A percentile compares a stretch with the other conserved stretches of the same genome.
Evolutionary conservation across 1,284 basidiomycete genomes (phyloP).

Genomic region (Takashimella koratensis): DNA sequence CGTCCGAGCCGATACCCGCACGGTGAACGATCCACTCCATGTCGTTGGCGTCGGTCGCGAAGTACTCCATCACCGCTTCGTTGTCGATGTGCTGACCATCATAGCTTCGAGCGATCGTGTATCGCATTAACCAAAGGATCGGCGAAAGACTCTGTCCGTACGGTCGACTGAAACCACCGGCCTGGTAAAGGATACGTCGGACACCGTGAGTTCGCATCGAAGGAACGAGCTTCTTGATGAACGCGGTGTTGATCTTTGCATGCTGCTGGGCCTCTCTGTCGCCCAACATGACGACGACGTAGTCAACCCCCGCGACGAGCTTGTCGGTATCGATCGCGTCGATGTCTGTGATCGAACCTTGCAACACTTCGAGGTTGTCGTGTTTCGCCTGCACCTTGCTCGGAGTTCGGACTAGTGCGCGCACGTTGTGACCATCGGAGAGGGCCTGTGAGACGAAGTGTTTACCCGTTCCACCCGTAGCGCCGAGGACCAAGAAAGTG

Average conservation of each 20-base stretch:
- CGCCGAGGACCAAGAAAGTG: constrained; percentile 23
- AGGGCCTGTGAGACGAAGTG: constrained; percentile 17
- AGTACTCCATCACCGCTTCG: constrained; percentile 23
- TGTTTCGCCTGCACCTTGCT: constrained; percentile 9
- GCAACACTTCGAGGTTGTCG: constrained; percentile 9
- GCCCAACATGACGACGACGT: constrained; percentile 19
- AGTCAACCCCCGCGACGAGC: constrained; percentile 14
- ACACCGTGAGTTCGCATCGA: constrained; percentile 19
- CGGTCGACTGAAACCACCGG: constrained; percentile 16
- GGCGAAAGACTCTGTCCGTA: constrained; percentile 8
- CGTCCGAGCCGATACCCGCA: constrained; percentile 17
- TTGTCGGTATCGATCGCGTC: constrained; percentile 13
- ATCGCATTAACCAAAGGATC: constrained; percentile 13
- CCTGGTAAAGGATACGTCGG: constrained; percentile 17
- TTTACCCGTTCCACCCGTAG: constrained; percentile 23
- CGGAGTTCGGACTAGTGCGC: constrained; percentile 17
- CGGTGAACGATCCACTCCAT: constrained; percentile 24
- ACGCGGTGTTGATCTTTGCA: constrained; percentile 8
- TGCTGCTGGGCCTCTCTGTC: constrained; percentile 10
- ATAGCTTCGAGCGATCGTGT: constrained; percentile 16
- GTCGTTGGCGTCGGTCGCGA: constrained; percentile 17
- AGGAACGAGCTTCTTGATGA: constrained; percentile 17
- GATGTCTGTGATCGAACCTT: constrained; percentile 16
- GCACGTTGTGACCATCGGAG: constrained; percentile 14
- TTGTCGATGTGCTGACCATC: constrained; percentile 22